Conservation (phyloP, 441 rosid genomes). For the Flueggea neowawraea region DNA sequence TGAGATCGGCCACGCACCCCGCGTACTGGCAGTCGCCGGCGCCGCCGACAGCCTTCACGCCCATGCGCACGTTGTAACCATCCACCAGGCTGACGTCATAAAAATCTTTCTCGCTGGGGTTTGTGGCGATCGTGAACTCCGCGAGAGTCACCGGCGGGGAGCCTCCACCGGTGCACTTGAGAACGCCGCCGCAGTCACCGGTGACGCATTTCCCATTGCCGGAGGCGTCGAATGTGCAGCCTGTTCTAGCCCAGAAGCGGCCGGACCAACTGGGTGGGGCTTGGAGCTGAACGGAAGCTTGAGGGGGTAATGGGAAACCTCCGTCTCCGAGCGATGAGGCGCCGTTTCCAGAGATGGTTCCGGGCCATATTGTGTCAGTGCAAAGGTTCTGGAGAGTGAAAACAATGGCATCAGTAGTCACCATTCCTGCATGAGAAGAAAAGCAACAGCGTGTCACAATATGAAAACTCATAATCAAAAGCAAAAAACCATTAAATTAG, state of each 20-base stretch:
- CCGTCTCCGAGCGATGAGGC: conserved; percentile 56
- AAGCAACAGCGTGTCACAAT: too few species aligned
- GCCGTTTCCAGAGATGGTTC: conserved; percentile 62
- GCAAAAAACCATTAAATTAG: too few species aligned
- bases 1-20: conserved; percentile 82
- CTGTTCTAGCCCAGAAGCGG: conserved; percentile 74
- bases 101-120: conserved; percentile 50
- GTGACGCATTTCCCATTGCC: conserved; percentile 71
- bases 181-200: conserved; percentile 78
- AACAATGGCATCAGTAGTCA: conserved; percentile 37
- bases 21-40: conserved; percentile 75
- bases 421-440: conserved; percentile 32
- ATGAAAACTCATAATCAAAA: too few species aligned
- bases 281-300: conserved; percentile 44
- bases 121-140: conserved; percentile 66
- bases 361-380: conserved; percentile 70
- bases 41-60: conserved; percentile 60
- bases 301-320: conserved; percentile 50
- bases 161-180: conserved; percentile 72
- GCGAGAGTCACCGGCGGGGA: conserved; percentile 64
- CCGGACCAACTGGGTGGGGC: conserved; percentile 81
- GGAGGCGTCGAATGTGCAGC: conserved; percentile 59
- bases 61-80: conserved; percentile 79
- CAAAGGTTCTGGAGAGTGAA: conserved; percentile 67
- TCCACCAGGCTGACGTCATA: conserved; percentile 95